Percentiles rank a stretch among this genome's conserved stretches.
Conservation (phyloP, 2,329 filamentous ascomycete species). For the Fusarium sp. region DNA sequence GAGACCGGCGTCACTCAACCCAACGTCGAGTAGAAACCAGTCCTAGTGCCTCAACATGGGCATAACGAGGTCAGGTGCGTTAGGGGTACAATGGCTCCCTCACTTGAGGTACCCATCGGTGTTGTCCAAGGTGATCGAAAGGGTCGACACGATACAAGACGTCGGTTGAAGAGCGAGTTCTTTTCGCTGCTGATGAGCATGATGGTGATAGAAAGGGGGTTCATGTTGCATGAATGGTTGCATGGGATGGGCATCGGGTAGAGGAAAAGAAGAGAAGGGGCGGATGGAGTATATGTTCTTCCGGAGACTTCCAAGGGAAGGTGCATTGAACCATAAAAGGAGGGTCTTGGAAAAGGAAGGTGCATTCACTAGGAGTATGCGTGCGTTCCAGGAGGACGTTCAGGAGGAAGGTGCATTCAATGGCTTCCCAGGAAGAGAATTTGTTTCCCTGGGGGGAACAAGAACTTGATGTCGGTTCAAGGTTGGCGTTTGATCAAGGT, state of each 20-base stretch:
- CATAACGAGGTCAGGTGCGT: neutral
- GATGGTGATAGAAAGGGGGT: neutral
- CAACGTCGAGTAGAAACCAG: too few relatives aligned
- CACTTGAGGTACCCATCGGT: neutral
- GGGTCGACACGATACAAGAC: neutral
- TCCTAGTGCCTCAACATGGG: neutral
- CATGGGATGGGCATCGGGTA: neutral
- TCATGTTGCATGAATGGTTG: neutral
- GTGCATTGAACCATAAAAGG: neutral
- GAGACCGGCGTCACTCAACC: neutral
- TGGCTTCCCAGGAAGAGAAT: neutral
- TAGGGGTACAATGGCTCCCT: neutral
- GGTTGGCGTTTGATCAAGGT: neutral
- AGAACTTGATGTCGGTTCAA: neutral
- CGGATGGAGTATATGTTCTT: neutral
- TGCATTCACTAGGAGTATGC: neutral
- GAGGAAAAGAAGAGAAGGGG: conserved; percentile 3
- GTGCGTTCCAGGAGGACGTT: neutral
- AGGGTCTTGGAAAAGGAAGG: neutral
- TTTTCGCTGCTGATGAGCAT: neutral
- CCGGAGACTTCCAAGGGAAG: neutral
- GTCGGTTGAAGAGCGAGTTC: conserved; percentile 6
- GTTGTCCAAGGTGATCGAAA: neutral
- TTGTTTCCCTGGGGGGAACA: neutral
- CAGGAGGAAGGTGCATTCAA: neutral